A percentile compares a stretch with the other conserved stretches of the same genome.
phyloP scores from a whole-genome alignment of 306 rosid species.

The Datisca glomerata region DNA sequence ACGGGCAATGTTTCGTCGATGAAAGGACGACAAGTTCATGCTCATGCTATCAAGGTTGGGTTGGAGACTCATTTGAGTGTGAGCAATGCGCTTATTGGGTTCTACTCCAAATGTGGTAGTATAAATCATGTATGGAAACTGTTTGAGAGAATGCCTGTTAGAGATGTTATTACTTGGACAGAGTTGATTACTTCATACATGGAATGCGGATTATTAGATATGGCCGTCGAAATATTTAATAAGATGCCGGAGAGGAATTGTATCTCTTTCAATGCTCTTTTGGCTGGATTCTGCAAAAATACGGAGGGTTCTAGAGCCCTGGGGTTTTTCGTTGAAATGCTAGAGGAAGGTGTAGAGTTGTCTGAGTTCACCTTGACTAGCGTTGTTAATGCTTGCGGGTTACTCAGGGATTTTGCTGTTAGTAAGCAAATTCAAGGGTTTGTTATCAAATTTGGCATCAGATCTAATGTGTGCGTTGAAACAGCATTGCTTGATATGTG shows the following conservation, averaged over 20 bases:
- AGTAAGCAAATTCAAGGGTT: conserved; percentile 72
- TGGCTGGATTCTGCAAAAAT: conserved; percentile 67
- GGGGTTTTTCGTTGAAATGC: conserved; percentile 38
- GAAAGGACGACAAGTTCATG: conserved; percentile 54
- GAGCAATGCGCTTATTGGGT: conserved; percentile 57
- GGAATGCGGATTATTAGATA: conserved; percentile 47
- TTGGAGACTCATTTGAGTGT: conserved; percentile 54
- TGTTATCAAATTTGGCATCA: conserved; percentile 45
- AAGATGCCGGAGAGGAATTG: conserved; percentile 53
- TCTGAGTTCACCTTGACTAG: conserved; percentile 57
- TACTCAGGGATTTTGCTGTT: conserved; percentile 31
- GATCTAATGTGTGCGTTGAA: conserved; percentile 48
- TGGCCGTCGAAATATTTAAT: conserved; percentile 45
- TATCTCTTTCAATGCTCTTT: conserved; percentile 46
- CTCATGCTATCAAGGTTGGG: conserved; percentile 52
- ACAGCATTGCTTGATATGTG: conserved; percentile 72
- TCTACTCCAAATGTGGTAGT: conserved; percentile 38
- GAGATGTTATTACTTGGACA: conserved; percentile 70
- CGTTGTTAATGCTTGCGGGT: conserved; percentile 49
- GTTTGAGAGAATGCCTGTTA: conserved; percentile 45
- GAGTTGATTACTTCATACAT: conserved; percentile 50
- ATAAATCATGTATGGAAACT: conserved; percentile 30
- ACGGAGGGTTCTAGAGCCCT: conserved; percentile 44
- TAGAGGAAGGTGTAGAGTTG: conserved; percentile 42
- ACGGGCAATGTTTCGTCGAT: conserved; percentile 15